These are phyloP conservation scores for Brassica juncea DNA, from an alignment of 345 rosid species.

Conservation along the genomic window DNA sequence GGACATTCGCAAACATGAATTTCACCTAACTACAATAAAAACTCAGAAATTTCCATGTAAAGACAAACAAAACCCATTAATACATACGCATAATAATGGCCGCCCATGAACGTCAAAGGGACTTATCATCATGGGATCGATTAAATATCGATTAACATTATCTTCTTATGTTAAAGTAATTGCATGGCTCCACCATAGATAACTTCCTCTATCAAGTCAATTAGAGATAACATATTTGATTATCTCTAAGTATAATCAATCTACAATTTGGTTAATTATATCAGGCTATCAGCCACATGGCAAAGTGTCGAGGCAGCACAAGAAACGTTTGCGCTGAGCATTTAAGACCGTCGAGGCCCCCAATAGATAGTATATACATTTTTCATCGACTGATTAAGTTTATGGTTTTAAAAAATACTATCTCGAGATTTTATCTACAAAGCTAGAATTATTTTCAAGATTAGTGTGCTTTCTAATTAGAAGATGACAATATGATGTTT, in stretches of 20 bases:
- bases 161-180: background rate
- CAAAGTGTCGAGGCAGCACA: slow-evolving; percentile 10
- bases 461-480: background rate
- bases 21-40: background rate
- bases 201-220: slow-evolving; percentile 17
- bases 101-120: slow-evolving; percentile 32
- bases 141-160: background rate
- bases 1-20: background rate
- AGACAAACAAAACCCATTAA: slow-evolving; percentile 15
- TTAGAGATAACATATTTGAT: slow-evolving; percentile 32
- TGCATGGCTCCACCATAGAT: slow-evolving; percentile 26
- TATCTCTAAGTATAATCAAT: background rate
- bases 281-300: background rate
- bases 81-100: slow-evolving; percentile 13
- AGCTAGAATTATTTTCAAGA: background rate
- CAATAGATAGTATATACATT: background rate
- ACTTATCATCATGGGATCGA: background rate
- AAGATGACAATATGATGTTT: background rate
- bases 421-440: background rate
- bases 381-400: background rate
- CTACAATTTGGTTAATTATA: background rate
- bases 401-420: background rate
- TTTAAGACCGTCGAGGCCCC: slow-evolving; percentile 20
- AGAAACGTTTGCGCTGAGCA: slow-evolving; percentile 19
- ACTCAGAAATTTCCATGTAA: background rate